These are phyloP conservation scores for Massariosphaeria phaeospora DNA, from an alignment of 495 filamentous ascomycete genomes.

Conservation along the genomic window DNA sequence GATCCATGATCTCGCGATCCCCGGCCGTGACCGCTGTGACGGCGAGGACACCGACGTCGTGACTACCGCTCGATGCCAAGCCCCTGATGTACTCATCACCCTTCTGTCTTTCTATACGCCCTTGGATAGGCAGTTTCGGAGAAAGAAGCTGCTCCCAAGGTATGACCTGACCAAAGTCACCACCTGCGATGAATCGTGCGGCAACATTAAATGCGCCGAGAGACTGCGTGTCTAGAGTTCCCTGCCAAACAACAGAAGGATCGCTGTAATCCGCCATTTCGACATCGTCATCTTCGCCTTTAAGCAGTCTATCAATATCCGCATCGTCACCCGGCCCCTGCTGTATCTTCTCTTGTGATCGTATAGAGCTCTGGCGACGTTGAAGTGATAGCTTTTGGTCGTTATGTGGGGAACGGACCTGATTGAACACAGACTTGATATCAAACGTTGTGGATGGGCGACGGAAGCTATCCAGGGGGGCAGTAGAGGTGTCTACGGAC, in stretches of 20 bases:
- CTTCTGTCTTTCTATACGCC: conserved; percentile 71
- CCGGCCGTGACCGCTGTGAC: conserved; percentile 47
- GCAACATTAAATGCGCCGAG: conserved; percentile 66
- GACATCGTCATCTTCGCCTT: conserved; percentile 76
- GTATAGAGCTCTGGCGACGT: conserved; percentile 46
- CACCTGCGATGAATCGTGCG: conserved; percentile 81
- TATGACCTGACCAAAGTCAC: conserved; percentile 57
- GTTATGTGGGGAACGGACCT: conserved; percentile 53
- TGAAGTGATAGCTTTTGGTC: conserved; percentile 42
- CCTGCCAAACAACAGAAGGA: conserved; percentile 66
- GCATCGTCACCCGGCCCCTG: conserved; percentile 62
- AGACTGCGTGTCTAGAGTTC: conserved; percentile 68
- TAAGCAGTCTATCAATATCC: conserved; percentile 84
- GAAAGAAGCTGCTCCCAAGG: conserved; percentile 71
- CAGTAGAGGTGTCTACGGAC: conserved; percentile 24
- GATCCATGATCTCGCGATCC: conserved; percentile 55
- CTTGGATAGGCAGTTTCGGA: conserved; percentile 64
- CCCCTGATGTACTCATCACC: conserved; percentile 87
- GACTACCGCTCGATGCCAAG: conserved; percentile 63
- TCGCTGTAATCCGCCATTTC: conserved; percentile 63
- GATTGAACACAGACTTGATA: conserved; percentile 65
- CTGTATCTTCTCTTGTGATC: conserved; percentile 43
- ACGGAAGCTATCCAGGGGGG: not conserved
- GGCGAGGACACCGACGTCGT: conserved; percentile 63
- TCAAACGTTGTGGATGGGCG: conserved; percentile 54